Base-by-base conservation (phyloP, 495 filamentous ascomycete species). In the Aspergillus nanangensis region DNA sequence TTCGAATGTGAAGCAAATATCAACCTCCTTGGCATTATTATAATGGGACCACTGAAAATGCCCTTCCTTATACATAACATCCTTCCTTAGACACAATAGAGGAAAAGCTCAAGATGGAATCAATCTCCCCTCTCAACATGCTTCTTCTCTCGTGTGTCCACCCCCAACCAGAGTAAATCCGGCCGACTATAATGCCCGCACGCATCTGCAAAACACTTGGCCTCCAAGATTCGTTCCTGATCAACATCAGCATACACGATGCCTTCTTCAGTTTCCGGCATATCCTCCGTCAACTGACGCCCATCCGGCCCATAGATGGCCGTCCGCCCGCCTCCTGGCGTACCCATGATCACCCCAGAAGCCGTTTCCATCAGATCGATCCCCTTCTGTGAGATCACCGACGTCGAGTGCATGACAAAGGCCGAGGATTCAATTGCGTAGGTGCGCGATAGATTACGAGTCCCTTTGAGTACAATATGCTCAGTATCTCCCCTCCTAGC, bases 211-310 rank as follows among this genome's bases (percentile, higher is more conserved):
- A 67, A 61, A 10, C 42, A 20, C 41, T 65, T 69, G 0, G 61
- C 48, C 19, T 41, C 34, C n/a, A 44, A 38, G 29, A 66, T 63
- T 3, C 55, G 49, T 15, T 53, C 27, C 13, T 71, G 43, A 31
- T 69, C 58, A 8, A 74, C 39, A 41, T 69, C 55, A 2, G 56
- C 60, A 24, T 52, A 60, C 5, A 74, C 33, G 8, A 71, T 55
- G 0, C 47, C 53, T 37, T 71, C 68, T 14, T 49, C 49, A 0
- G 43, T 57, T 7, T 40, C 38, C 20, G 47, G 44, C 13, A 61
- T 19, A 4, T 37, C 33, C 22, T 57, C 56, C 11, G 51, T 53
- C 29, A 67, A 36, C 13, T 46, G 31, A 8, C 56, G 48, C 1
- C 65, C 60, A 49, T 66, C 63, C 1, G 62, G 67, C 2, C 58